Percentiles rank a stretch among this genome's conserved stretches.
These are phyloP conservation scores for Leishmania arabica DNA, from an alignment of 208 protist genomes.

Conservation along the genomic window DNA sequence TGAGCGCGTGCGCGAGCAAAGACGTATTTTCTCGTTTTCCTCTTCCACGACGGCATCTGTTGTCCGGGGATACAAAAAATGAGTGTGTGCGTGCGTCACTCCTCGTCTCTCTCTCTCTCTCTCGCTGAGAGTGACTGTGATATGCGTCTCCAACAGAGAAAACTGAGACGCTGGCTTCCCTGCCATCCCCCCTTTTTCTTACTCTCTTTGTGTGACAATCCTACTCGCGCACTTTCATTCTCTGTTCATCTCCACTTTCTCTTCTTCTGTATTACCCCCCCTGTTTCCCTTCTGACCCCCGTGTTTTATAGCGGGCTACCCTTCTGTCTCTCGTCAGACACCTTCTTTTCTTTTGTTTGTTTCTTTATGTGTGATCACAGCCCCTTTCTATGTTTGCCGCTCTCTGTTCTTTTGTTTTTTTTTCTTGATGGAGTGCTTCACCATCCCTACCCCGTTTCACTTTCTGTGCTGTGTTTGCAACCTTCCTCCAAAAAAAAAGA, in stretches of 20 bases:
- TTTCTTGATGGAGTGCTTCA: background rate
- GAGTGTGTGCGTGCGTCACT: background rate
- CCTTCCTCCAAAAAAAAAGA: background rate
- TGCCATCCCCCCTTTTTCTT: background rate
- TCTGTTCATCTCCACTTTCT: background rate
- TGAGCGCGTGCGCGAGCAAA: background rate
- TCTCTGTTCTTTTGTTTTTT: background rate
- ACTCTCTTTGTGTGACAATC: background rate
- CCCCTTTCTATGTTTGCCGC: conserved; percentile 9
- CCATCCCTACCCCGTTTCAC: background rate
- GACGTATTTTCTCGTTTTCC: background rate
- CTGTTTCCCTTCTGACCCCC: background rate
- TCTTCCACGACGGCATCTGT: background rate
- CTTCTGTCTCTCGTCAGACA: background rate
- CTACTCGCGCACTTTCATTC: background rate
- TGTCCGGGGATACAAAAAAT: background rate
- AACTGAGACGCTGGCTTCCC: background rate
- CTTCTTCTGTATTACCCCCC: background rate
- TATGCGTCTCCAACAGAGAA: background rate
- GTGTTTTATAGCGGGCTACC: background rate
- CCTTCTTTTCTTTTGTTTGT: background rate
- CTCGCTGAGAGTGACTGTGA: background rate
- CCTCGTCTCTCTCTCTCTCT: background rate
- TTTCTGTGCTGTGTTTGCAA: background rate
- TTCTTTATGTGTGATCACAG: background rate